A percentile compares a stretch with the other conserved stretches of the same genome.
Evolutionary conservation across 2,329 filamentous ascomycete species (phyloP).

Genomic region (Paecilomyces formosus): DNA sequence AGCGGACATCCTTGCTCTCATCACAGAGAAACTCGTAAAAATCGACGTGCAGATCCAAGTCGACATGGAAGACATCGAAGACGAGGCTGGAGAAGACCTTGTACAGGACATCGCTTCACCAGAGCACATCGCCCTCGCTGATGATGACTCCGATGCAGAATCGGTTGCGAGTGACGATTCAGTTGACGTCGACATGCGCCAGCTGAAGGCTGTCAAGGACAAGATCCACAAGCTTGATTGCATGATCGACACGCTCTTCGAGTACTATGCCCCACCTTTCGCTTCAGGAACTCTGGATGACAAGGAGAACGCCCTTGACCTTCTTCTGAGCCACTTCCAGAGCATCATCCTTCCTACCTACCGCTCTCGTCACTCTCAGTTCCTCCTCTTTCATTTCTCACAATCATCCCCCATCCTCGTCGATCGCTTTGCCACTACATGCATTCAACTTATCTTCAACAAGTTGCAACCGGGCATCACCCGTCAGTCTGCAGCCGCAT

Average conservation of each 20-base stretch:
- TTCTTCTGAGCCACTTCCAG: constrained; percentile 77
- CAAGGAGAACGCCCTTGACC: constrained; percentile 66
- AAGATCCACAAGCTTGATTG: constrained; percentile 88
- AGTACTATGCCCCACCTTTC: constrained; percentile 70
- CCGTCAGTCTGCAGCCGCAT: constrained; percentile 80
- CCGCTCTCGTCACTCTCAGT: constrained; percentile 88
- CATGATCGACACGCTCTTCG: constrained; percentile 81
- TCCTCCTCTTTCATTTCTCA: constrained; percentile 90
- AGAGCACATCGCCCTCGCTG: constrained; percentile 31
- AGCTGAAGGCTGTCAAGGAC: constrained; percentile 64
- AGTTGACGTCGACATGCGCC: constrained; percentile 37
- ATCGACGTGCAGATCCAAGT: constrained; percentile 94
- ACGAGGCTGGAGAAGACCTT: constrained; percentile 67
- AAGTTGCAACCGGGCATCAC: constrained; percentile 61
- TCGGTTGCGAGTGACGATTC: constrained; percentile 54
- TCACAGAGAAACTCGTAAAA: constrained; percentile 81
- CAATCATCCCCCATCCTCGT: constrained; percentile 72
- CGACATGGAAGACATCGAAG: constrained; percentile 86
- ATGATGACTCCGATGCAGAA: constrained; percentile 62
- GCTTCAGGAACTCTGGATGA: constrained; percentile 58
- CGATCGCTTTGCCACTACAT: constrained; percentile 73
- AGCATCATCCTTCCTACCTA: constrained; percentile 85
- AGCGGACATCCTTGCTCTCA: constrained; percentile 71
- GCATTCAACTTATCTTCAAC: constrained; percentile 66
- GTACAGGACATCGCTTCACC: constrained; percentile 42